Percentiles rank a stretch among this genome's conserved stretches.
These are phyloP conservation scores for Cryptococcus neoformans DNA, from an alignment of 1,284 basidiomycete genomes.

Conservation along the genomic window DNA sequence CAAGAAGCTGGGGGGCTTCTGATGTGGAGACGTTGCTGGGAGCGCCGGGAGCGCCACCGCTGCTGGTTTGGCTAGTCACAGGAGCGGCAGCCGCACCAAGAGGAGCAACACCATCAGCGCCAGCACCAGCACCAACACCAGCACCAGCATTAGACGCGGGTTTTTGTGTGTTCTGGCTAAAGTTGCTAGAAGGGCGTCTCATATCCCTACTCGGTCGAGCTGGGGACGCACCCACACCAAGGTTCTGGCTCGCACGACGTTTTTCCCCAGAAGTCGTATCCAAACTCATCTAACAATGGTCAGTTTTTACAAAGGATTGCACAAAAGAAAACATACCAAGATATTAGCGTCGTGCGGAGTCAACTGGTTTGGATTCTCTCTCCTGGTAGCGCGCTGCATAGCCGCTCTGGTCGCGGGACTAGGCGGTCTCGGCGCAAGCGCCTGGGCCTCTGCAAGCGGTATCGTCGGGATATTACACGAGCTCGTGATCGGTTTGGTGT, in stretches of 20 bases:
- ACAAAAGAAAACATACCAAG: slow-evolving; percentile 61
- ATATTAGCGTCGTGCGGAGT: slow-evolving; percentile 81
- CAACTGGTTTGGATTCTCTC: slow-evolving; percentile 86
- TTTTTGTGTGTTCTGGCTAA: slow-evolving; percentile 2
- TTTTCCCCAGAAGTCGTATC: slow-evolving; percentile 36
- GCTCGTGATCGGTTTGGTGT: slow-evolving; percentile 87
- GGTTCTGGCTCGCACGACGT: slow-evolving; percentile 15
- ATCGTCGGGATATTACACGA: slow-evolving; percentile 98
- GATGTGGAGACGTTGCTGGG: slow-evolving; percentile 1
- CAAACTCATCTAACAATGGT: slow-evolving; percentile 43
- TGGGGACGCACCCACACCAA: slow-evolving; percentile 17
- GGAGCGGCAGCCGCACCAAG: too few species aligned
- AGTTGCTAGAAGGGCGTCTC: slow-evolving; percentile 35
- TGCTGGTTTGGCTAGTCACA: too few species aligned
- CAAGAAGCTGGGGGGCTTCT: slow-evolving; percentile 58
- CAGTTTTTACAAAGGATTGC: slow-evolving; percentile 8
- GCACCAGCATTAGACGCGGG: background rate
- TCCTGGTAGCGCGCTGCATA: slow-evolving; percentile 79
- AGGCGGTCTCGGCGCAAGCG: slow-evolving; percentile 92
- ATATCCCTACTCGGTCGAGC: slow-evolving; percentile 43
- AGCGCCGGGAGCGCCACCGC: too few species aligned
- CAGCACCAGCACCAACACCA: too few species aligned
- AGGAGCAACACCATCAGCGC: too few species aligned
- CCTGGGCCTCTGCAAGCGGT: slow-evolving; percentile 87
- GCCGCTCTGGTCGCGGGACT: slow-evolving; percentile 84